Conservation (phyloP, 768 basidiomycete genomes). For the Lactifluus subvellereus region DNA sequence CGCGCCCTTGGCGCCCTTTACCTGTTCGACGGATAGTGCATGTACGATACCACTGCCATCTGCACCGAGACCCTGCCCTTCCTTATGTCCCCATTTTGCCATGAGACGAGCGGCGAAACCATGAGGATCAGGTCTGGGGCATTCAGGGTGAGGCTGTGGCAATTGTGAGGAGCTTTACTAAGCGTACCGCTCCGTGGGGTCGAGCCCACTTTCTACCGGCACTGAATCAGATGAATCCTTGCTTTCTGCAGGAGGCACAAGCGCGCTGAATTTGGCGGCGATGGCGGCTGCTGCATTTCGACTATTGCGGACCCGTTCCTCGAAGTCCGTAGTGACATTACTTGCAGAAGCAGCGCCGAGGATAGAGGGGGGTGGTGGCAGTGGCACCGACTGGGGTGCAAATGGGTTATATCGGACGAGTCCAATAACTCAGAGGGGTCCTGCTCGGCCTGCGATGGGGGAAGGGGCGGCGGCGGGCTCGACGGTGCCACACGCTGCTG, state of each 20-base stretch:
- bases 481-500: constrained; percentile 28
- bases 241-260: constrained; percentile 36
- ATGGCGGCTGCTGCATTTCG: constrained; percentile 74
- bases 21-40: constrained; percentile 76
- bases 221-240: constrained; percentile 29
- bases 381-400: constrained; percentile 48
- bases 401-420: constrained; percentile 61
- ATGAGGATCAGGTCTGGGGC: constrained; percentile 51
- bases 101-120: constrained; percentile 82
- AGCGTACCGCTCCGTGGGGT: constrained; percentile 25
- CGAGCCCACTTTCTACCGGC: constrained; percentile 32
- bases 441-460: constrained; percentile 10
- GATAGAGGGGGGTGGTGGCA: constrained; percentile 53
- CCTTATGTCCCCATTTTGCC: constrained; percentile 96
- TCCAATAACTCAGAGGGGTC: constrained; percentile 36
- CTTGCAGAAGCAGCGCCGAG: constrained; percentile 34
- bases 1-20: constrained; percentile 37
- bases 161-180: constrained; percentile 15
- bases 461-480: constrained; percentile 28
- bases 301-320: constrained; percentile 50
- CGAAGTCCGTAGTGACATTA: constrained; percentile 34
- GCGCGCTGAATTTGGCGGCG: constrained; percentile 64
- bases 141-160: not conserved
- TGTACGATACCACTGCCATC: constrained; percentile 84
- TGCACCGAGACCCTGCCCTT: constrained; percentile 86